Evolutionary conservation across 768 basidiomycete species (phyloP), one percentile per base, ranked within the genome.

Genomic region (Dioszegia crocea): DNA sequence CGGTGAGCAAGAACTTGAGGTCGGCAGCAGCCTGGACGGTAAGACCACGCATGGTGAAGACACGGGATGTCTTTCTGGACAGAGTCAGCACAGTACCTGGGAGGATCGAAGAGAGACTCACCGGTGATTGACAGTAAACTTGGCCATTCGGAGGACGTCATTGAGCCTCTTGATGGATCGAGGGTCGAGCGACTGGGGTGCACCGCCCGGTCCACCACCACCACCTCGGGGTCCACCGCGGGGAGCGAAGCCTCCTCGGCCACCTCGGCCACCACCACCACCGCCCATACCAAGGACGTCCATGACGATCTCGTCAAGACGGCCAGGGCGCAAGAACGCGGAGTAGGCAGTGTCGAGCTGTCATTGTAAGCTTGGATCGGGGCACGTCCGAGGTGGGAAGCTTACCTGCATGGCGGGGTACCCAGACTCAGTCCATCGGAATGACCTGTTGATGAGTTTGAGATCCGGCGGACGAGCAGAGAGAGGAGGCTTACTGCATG

Each of bases 311-410:
- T 73, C 66, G 51, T 62, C 55, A 11, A 76, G 56, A 21, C 62
- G 64, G n/a, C 77, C 77, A 10, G 70, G 61, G 24, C 65, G 52
- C 27, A 74, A 57, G 57, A 78, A 78, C 5, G 75, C 75, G 4
- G 73, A 73, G 52, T 78, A 76, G 3, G 77, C 77, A 16, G 75
- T 76, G 61, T 78, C 75, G 63, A 78, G 64, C 64, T 77, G 63
- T 29, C n/a, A 48, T 26, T 4, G 23, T 48, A 4, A 27, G 19
- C 24, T 46, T 8, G 33, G 46, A 27, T 52, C 38, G 14, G 27
- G 4, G 33, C n/a, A 27, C 41, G 11, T 43, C 17, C 9, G 30
- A 24, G n/a, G 9, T 21, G 27, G 17, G 8, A 40, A 45, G 33
- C 57, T 31, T 41, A 70, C 68, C 58, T 72, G 70, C 36, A 74